Base-by-base conservation (phyloP, 2,329 filamentous ascomycete genomes). In the Neoarthrinium moseri region DNA sequence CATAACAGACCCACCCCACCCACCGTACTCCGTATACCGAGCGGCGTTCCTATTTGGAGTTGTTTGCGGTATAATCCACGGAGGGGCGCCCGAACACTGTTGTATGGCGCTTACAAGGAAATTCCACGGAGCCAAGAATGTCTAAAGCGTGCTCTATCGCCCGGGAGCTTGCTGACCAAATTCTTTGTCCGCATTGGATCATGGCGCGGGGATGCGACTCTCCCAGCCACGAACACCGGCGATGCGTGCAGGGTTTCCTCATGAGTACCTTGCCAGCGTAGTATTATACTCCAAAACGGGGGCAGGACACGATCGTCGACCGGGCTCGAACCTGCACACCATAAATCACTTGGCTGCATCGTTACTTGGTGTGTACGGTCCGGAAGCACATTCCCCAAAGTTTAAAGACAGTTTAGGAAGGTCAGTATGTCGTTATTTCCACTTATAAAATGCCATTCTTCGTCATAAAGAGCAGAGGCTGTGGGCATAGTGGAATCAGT, bases 141-240 rank as follows among this genome's bases (percentile, higher is more conserved):
- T n/a, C 37, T 29, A 40, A 27, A 27, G 37, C 37, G 24, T 15
- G 18, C 24, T 26, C 24, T 23, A 24, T 23, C 26, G 17, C 13
- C 36, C 36, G 21, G 36, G 17, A 8, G 36, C 3, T 20, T 40
- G 37, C 37, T 40, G 23, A 40, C 37, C 37, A 40, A 40, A 40
- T 2, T 40, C 37, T 40, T 40, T 40, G 37, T 40, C 23, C 15
- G 22, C 22, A 27, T 12, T 10, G n/a, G 7, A 26, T 15, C 13
- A 7, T 24, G n/a, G n/a, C 6, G 15, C 24, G n/a, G 37, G 24
- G 29, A 40, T 40, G 37, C 20, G 29, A 40, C 37, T n/a, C 11
- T 29, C 22, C 7, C 17, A 18, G 11, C 24, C 23, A 40, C 37
- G 37, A 26, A 8, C 11, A 11, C 30, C 30, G 22, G 17, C n/a